A percentile compares a stretch with the other conserved stretches of the same genome.
phyloP scores from a whole-genome alignment of 306 rosid species.

The Glycine soja region DNA sequence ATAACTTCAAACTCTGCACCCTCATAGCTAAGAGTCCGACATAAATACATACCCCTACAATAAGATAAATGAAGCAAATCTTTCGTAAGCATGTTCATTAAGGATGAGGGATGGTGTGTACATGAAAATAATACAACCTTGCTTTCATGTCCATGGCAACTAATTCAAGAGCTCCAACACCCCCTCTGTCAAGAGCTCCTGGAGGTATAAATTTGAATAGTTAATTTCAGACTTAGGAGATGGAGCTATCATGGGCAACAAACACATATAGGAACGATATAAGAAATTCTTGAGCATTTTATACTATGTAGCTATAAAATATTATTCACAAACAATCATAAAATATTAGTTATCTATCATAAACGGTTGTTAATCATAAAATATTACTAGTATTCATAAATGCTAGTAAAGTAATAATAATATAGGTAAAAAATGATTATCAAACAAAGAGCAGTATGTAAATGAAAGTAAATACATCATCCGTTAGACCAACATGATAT shows the following conservation, averaged over 20 bases:
- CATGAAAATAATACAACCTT: constrained; percentile 61
- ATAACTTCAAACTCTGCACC: constrained; percentile 93
- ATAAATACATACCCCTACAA: constrained; percentile 96
- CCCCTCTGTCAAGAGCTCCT: constrained; percentile 96
- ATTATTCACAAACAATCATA: too few species aligned
- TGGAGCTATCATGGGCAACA: not conserved
- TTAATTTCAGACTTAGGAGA: constrained; percentile 17
- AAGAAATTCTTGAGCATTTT: constrained; percentile 17
- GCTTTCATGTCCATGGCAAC: constrained; percentile 99
- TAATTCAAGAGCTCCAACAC: constrained; percentile 99
- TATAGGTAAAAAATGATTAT: constrained; percentile 10
- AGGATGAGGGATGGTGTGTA: constrained; percentile 8
- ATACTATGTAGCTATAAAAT: not conserved
- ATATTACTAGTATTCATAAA: not conserved
- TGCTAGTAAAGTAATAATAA: not conserved
- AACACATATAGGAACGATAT: not conserved
- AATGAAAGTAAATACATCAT: constrained; percentile 27
- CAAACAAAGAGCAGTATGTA: constrained; percentile 13
- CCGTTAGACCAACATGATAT: constrained; percentile 6
- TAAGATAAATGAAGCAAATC: constrained; percentile 38
- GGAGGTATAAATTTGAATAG: constrained; percentile 42
- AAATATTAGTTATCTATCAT: too few species aligned
- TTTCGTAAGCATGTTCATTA: constrained; percentile 5
- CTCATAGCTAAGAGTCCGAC: constrained; percentile 94
- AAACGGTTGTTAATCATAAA: too few species aligned